These are phyloP conservation scores for Aspergillus pseudoglaucus DNA, from an alignment of 2,329 filamentous ascomycete species.

Conservation along the genomic window DNA sequence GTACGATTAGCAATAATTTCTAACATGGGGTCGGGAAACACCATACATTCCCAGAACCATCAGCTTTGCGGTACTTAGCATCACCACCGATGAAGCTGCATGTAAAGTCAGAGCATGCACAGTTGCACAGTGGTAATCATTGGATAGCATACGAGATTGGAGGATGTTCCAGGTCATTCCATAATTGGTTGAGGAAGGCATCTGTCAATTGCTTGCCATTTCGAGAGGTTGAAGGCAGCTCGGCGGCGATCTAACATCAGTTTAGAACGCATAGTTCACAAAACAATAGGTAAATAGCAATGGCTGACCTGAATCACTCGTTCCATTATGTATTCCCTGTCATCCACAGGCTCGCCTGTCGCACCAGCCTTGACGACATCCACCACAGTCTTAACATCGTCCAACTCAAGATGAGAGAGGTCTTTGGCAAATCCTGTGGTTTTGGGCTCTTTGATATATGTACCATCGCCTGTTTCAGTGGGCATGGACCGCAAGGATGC, in stretches of 20 bases:
- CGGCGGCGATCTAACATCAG: conserved; percentile 27
- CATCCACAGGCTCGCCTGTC: conserved; percentile 51
- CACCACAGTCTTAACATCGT: conserved; percentile 37
- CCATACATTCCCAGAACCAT: conserved; percentile 38
- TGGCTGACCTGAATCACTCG: conserved; percentile 42
- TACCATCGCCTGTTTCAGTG: conserved; percentile 35
- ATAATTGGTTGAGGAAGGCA: conserved; percentile 48
- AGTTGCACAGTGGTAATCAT: conserved; percentile 12
- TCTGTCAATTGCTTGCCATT: conserved; percentile 40
- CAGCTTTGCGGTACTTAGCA: conserved; percentile 26
- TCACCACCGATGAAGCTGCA: conserved; percentile 33
- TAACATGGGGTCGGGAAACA: conserved; percentile 17
- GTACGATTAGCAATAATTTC: conserved; percentile 32
- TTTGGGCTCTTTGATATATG: conserved; percentile 30
- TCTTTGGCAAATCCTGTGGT: conserved; percentile 37
- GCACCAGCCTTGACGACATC: conserved; percentile 36
- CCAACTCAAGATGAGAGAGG: conserved; percentile 42
- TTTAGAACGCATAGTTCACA: conserved; percentile 1
- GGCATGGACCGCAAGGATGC: conserved; percentile 39
- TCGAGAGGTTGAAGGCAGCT: conserved; percentile 30
- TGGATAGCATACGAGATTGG: conserved; percentile 41
- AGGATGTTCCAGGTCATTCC: conserved; percentile 51
- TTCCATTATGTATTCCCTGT: conserved; percentile 59
- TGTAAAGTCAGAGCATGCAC: conserved; percentile 4
- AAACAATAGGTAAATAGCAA: not conserved